These are phyloP conservation scores for Aspergillus fumigatiaffinis DNA, from an alignment of 2,329 filamentous ascomycete species.

Conservation along the genomic window DNA sequence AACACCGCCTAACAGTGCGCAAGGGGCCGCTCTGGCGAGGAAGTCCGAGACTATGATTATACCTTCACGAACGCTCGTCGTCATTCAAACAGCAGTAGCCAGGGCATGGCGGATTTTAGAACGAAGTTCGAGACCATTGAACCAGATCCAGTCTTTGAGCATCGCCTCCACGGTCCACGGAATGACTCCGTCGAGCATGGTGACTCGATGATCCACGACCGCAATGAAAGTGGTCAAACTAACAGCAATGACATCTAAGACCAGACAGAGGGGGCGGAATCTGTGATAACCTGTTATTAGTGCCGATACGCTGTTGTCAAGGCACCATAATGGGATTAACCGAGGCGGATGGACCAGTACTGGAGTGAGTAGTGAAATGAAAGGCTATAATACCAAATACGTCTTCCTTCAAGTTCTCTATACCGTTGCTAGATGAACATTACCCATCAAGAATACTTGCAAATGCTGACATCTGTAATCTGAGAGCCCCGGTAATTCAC, in stretches of 20 bases:
- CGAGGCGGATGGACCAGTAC: not conserved
- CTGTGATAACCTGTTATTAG: no score
- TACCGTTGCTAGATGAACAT: not conserved
- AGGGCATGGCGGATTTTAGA: conserved; percentile 75
- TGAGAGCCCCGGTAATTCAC: not conserved
- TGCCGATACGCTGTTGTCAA: no score
- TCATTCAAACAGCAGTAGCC: conserved; percentile 83
- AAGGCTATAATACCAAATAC: not conserved
- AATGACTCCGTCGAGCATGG: conserved; percentile 39
- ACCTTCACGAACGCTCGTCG: conserved; percentile 81
- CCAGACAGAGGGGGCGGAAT: no score
- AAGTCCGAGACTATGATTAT: conserved; percentile 79
- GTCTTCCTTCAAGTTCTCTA: not conserved
- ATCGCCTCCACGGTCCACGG: conserved; percentile 68
- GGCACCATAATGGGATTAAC: not conserved
- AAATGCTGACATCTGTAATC: not conserved
- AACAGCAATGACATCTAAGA: conserved; percentile 17
- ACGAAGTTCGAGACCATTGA: conserved; percentile 96
- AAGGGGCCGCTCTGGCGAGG: conserved; percentile 81
- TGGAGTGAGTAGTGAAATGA: not conserved
- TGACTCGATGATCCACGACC: conserved; percentile 17
- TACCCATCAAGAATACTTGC: not conserved
- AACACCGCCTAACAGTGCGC: not conserved
- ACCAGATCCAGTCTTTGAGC: conserved; percentile 86
- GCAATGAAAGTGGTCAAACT: conserved; percentile 47